Evolutionary conservation across 176 grass and related monocot species (phyloP).

Genomic region (Musa itinerans): DNA sequence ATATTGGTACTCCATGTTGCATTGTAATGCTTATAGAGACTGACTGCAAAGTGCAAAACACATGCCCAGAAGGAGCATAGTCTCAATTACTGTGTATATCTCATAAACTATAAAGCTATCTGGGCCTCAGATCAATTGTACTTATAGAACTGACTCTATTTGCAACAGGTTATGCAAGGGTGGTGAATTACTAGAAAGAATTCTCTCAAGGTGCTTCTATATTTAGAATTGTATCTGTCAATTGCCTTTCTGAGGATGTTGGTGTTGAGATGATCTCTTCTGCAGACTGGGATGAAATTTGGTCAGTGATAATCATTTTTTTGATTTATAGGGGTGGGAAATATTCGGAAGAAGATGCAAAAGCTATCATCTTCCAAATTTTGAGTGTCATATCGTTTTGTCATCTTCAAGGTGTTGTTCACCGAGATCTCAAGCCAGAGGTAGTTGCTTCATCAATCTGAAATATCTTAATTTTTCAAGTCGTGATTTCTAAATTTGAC

Average conservation of each 20-base stretch:
- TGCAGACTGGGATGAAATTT: background rate
- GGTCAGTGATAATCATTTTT: constrained; percentile 2
- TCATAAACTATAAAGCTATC: constrained; percentile 12
- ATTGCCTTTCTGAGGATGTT: background rate
- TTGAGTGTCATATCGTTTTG: constrained; percentile 88
- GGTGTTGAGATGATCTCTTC: background rate
- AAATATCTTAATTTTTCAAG: background rate
- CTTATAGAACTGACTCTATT: constrained; percentile 9
- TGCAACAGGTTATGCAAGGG: constrained; percentile 86
- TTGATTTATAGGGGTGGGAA: constrained; percentile 70
- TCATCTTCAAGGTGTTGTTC: constrained; percentile 99
- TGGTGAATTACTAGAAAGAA: constrained; percentile 87
- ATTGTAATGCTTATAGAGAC: background rate
- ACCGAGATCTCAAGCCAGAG: constrained; percentile 97
- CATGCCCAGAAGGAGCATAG: background rate
- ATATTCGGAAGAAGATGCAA: constrained; percentile 98
- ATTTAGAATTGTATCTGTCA: background rate
- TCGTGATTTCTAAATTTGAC: background rate
- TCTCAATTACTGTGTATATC: background rate
- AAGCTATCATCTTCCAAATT: constrained; percentile 81
- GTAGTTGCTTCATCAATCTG: constrained; percentile 26
- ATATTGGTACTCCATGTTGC: background rate
- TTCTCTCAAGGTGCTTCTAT: constrained; percentile 62
- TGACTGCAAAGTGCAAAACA: background rate
- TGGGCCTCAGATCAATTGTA: background rate